Evolutionary conservation across 2,329 filamentous ascomycete genomes (phyloP), one percentile per base, ranked within the genome.

Genomic region (Endothia cerciana): DNA sequence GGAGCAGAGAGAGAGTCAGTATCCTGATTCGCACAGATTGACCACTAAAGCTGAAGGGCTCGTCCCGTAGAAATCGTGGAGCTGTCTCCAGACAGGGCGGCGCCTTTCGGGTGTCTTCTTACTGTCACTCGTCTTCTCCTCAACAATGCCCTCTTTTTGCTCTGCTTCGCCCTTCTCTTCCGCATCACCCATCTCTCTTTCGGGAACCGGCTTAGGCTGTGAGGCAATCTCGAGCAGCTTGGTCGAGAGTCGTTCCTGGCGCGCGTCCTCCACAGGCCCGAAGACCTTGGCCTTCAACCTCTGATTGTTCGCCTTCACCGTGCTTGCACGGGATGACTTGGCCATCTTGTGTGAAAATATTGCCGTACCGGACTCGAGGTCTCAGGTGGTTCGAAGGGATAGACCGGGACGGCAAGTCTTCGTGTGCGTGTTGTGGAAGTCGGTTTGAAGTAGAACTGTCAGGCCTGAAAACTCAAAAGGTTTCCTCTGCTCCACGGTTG

Each of bases 231-330:
- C 93, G 74, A 94, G 83, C 67, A 97, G 83, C 80, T 95, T 97
- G 68, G 91, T 91, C 47, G 92, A 93, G 43, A 97, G 87, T 71
- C 94, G 89, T 78, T 94, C 90, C 62, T 89, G 90, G 72, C 94
- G 87, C 56, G 91, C 93, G 72, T 85, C 82, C 77, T 94, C 92
- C 64, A 89, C 88, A 19, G 94, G 94, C 1, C 90, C 92, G 79
- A 97, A 97, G 70, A 97, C 90, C 70, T 87, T 88, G 70, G 87
- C 83, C 78, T 94, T 94, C 70, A 97, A 85, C 73, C 87, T 89
- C 72, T 87, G 85, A 81, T 93, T 93, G 82, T 97, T 97, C 74
- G 85, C 84, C 82, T 97, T 97, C 73, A 84, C 88, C 71, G 86
- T 83, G 76, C 90, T 96, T 70, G 94, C 87, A 77, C 94, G 86